Percentiles rank a stretch among this genome's conserved stretches.
phyloP scores from a whole-genome alignment of 441 rosid genomes.

The Erysimum pusillum region DNA sequence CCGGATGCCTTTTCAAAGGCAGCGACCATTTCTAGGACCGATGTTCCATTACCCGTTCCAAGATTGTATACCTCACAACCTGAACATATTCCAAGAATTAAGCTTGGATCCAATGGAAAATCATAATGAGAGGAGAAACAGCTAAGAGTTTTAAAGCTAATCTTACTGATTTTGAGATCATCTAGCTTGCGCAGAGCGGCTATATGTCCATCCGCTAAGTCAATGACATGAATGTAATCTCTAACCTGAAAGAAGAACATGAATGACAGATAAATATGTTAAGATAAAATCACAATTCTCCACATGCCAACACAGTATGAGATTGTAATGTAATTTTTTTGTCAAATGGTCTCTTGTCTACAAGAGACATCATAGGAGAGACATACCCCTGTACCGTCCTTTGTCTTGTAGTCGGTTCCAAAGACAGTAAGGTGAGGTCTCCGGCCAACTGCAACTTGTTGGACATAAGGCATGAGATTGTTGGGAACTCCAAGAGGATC shows the following conservation, averaged over 20 bases:
- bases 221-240: slow-evolving; percentile 93
- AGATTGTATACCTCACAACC: slow-evolving; percentile 95
- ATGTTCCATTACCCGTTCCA: slow-evolving; percentile 98
- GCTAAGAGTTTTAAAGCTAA: not conserved
- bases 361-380: not conserved
- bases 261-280: not conserved
- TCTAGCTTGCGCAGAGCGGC: slow-evolving; percentile 82
- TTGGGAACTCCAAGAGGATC: slow-evolving; percentile 95
- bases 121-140: slow-evolving; percentile 2
- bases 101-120: slow-evolving; percentile 22
- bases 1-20: slow-evolving; percentile 94
- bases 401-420: slow-evolving; percentile 84
- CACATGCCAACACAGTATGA: not conserved
- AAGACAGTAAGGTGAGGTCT: slow-evolving; percentile 80
- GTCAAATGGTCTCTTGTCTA: slow-evolving; percentile 1
- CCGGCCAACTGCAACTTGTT: slow-evolving; percentile 96
- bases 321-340: not conserved
- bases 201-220: slow-evolving; percentile 93
- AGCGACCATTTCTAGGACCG: slow-evolving; percentile 91
- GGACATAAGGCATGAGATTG: slow-evolving; percentile 98
- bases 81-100: slow-evolving; percentile 32
- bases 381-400: slow-evolving; percentile 98
- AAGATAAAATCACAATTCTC: not conserved
- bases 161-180: slow-evolving; percentile 68
- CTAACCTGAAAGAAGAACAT: slow-evolving; percentile 64